Evolutionary conservation across 805 yeast genomes (phyloP), one percentile per base, ranked within the genome.

Genomic region (Suhomyces sp.): DNA sequence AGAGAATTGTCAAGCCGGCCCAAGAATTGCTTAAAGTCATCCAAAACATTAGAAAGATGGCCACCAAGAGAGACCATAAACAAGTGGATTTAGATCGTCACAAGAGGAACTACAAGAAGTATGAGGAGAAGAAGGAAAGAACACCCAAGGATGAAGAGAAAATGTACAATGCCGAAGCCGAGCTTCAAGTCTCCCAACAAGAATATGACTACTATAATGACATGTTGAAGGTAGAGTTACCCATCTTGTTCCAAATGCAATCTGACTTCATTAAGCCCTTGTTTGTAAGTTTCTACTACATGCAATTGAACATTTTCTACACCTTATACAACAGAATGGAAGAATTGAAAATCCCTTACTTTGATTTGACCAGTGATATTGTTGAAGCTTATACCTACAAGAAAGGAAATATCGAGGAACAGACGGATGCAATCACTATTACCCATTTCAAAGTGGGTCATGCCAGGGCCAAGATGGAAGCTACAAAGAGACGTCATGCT

Each of bases 241-340:
- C 98, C 15, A 66, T 84, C 28, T 69, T 93, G 56, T 93, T 93
- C 63, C 79, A 77, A 51, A 71, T 93, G 63, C 96, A 93, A 62
- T 85, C 88, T 4, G 93, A 88, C 52, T 88, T 93, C 57, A 90
- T 93, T 56, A 83, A 81, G 55, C 98, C 98, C 13, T 70, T 93
- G 51, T 93, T 93, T 65, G 93, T 91, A 51, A 83, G 95, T 36
- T 82, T 93, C 62, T 93, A 93, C 66, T 93, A 80, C 72, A 93
- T 93, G 98, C 98, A 93, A 69, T 76, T 93, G 70, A 93, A 93
- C 68, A 88, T 93, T 39, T 93, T 90, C 63, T 93, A 93, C 73
- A 88, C 96, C 1, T 70, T 93, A 43, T 90, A 86, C 69, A 83
- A 76, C 55, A 77, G 85, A 51, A 86, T 91, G 87, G 96, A 91